Conservation (phyloP, 805 yeast species). For the Sugiyamaella lignohabitans region DNA sequence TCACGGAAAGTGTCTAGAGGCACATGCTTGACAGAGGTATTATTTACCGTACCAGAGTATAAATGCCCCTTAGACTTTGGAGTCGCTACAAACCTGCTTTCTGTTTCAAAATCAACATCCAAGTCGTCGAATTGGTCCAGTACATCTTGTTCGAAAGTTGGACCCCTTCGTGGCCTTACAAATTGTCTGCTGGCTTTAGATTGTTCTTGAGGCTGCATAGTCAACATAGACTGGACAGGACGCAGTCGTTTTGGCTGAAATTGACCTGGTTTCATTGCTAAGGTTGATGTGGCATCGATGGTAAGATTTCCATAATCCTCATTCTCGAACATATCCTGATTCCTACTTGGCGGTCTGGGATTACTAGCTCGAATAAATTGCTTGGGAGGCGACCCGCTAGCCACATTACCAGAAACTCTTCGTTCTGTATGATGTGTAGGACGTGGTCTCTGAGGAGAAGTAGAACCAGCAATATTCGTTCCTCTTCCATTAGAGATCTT, state of each 20-base stretch:
- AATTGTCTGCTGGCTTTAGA: too few relatives aligned
- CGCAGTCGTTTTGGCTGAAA: constrained; percentile 9
- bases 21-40: constrained; percentile 1
- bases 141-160: constrained; percentile 18
- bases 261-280: not conserved
- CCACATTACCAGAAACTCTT: not conserved
- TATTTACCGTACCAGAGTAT: not conserved
- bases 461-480: not conserved
- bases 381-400: not conserved
- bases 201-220: not conserved
- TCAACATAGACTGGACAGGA: constrained; percentile 20
- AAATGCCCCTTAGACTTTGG: constrained; percentile 2
- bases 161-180: constrained; percentile 6
- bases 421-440: not conserved
- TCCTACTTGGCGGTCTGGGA: not conserved
- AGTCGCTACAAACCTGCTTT: constrained; percentile 14
- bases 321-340: not conserved
- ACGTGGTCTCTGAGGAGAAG: not conserved
- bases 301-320: not conserved
- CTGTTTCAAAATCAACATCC: constrained; percentile 13
- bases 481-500: not conserved
- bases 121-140: constrained; percentile 25
- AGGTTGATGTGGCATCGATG: not conserved
- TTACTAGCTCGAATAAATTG: not conserved
- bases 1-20: constrained; percentile 16